phyloP scores from a whole-genome alignment of 192 early-diverging fungal species.

The Coemansia sp. region DNA sequence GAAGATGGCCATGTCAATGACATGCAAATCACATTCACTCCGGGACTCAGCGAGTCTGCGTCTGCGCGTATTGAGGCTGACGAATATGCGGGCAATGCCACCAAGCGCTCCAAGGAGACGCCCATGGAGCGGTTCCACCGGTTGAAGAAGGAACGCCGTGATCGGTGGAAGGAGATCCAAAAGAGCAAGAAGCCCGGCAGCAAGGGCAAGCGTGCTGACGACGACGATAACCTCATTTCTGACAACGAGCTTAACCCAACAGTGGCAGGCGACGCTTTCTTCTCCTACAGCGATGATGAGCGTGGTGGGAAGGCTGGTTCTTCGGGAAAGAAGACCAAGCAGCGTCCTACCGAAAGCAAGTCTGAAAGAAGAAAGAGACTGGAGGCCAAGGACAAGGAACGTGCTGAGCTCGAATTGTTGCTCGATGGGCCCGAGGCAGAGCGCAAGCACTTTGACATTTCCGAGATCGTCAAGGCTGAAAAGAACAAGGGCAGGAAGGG shows the following conservation, averaged over 20 bases:
- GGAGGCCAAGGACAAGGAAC: constrained; percentile 62
- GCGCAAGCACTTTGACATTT: constrained; percentile 85
- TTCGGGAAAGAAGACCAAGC: constrained; percentile 34
- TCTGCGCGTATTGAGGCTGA: constrained; percentile 34
- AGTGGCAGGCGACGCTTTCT: constrained; percentile 59
- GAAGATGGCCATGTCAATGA: constrained; percentile 63
- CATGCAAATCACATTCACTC: constrained; percentile 95
- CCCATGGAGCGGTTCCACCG: constrained; percentile 83
- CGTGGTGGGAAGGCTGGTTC: neutral
- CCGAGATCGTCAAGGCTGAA: constrained; percentile 83
- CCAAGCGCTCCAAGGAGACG: constrained; percentile 64
- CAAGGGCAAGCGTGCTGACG: constrained; percentile 36
- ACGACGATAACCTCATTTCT: constrained; percentile 59
- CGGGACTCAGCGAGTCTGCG: constrained; percentile 80
- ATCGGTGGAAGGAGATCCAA: constrained; percentile 58
- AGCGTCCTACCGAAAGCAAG: constrained; percentile 35
- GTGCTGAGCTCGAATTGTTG: constrained; percentile 81
- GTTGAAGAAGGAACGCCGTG: constrained; percentile 80
- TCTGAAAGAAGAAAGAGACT: constrained; percentile 61
- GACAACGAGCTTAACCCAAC: constrained; percentile 61
- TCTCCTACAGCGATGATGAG: constrained; percentile 56
- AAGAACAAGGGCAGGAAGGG: constrained; percentile 63
- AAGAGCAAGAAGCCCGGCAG: constrained; percentile 4
- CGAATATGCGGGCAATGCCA: constrained; percentile 49
- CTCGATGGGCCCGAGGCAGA: constrained; percentile 67